Conservation (phyloP, 2,329 filamentous ascomycete genomes). For the Monilinia aucupariae region DNA sequence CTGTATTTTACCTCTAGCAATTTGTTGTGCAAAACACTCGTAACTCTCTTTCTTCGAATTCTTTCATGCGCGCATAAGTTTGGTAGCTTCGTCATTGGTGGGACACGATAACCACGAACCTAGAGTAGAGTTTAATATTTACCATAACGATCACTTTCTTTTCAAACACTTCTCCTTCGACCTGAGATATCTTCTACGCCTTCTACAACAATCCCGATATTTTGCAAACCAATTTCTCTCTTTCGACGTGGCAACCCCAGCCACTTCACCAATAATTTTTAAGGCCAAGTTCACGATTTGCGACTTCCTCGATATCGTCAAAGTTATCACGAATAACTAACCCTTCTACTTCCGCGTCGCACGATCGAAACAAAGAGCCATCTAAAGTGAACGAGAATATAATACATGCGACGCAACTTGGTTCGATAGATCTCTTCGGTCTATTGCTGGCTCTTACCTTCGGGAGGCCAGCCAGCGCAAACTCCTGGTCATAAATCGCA, state of each 20-base stretch:
- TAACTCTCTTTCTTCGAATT: not conserved
- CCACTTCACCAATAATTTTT: not conserved
- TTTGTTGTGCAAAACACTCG: not conserved
- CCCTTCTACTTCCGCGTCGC: not conserved
- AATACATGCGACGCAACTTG: not conserved
- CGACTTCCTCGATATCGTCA: not conserved
- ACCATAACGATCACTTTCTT: not conserved
- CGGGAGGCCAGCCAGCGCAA: constrained; percentile 1
- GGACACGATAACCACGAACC: constrained; percentile 7
- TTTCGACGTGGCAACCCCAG: not conserved
- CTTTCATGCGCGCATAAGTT: constrained; percentile 1
- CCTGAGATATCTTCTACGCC: not conserved
- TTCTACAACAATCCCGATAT: not conserved
- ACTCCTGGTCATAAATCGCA: not conserved
- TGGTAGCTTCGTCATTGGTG: constrained; percentile 5
- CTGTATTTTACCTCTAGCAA: not conserved
- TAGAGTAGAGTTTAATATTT: constrained; percentile 2
- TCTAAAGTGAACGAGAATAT: not conserved
- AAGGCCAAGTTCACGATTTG: not conserved
- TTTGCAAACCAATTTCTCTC: not conserved
- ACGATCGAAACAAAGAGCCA: not conserved
- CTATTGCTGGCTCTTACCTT: constrained; percentile 13
- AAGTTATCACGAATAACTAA: not conserved
- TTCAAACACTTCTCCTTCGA: not conserved
- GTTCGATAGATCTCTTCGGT: not conserved